A percentile compares a stretch with the other conserved stretches of the same genome.
These are phyloP conservation scores for Hemileccinum hortonii DNA, from an alignment of 1,284 basidiomycete genomes.

Conservation along the genomic window DNA sequence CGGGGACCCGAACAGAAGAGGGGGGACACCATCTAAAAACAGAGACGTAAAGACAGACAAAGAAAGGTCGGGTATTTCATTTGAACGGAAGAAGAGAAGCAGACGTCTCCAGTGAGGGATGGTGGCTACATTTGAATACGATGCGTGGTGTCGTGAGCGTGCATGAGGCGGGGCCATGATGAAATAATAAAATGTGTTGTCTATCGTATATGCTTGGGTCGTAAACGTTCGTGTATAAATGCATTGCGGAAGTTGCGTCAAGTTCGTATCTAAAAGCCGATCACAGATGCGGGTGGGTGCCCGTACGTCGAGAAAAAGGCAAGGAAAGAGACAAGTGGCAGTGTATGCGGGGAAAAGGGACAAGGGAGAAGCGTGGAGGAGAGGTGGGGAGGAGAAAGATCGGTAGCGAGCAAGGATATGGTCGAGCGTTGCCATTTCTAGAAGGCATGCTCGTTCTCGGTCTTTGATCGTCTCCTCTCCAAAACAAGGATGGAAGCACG, in stretches of 20 bases:
- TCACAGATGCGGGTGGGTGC: not conserved
- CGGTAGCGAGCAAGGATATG: conserved; percentile 5
- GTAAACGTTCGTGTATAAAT: conserved; percentile 28
- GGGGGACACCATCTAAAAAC: not conserved
- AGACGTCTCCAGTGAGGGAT: not conserved
- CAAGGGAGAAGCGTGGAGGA: conserved; percentile 4
- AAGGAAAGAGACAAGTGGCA: conserved; percentile 11
- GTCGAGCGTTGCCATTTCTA: not conserved
- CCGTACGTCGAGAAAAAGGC: not conserved
- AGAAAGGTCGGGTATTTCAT: conserved; percentile 24
- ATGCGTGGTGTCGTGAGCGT: conserved; percentile 15
- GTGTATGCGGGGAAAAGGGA: not conserved
- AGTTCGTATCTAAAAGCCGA: conserved; percentile 24
- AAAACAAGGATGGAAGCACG: not conserved
- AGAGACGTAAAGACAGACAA: conserved; percentile 18
- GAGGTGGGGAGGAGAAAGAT: conserved; percentile 17
- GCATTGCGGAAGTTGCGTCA: conserved; percentile 26
- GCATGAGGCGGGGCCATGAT: conserved; percentile 13
- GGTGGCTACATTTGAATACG: conserved; percentile 14
- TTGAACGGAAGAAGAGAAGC: not conserved
- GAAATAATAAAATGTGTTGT: conserved; percentile 14
- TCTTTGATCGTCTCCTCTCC: not conserved
- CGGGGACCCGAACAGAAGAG: too few species aligned
- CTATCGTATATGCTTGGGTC: conserved; percentile 27
- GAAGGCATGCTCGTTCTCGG: conserved; percentile 8